Base-by-base conservation (phyloP, 306 rosid genomes). In the Crotalaria pallida region DNA sequence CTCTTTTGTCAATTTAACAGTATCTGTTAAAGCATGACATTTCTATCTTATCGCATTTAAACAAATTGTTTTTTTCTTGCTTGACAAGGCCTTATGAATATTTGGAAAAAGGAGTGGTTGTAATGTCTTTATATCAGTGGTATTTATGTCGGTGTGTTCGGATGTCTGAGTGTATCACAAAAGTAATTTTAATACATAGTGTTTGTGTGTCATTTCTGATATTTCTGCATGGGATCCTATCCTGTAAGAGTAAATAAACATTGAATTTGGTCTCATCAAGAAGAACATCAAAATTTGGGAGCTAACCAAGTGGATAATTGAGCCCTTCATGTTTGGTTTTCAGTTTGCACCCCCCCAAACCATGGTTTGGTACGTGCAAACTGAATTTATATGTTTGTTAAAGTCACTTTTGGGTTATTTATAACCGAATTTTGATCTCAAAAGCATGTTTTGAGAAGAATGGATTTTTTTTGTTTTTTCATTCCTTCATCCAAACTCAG, bases 51-150 rank as follows among this genome's bases (percentile, higher is more conserved):
- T 38, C 12, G 13, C 47, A 47, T 52, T n/a, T 44, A 55, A 57
- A 60, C 33, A 5, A 58, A 44, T 21, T 31, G 40, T 24, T 43
- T 58, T 75, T 66, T 70, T 66, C 59, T 55, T 34, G 40, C 58
- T 50, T 24, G 26, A 53, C 13, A 10, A 10, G 19, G 60, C 60
- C 67, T 59, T 59, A 8, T 24, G 43, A 19, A 50, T 49, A 18
- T 19, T 19, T 19, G 29, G 71, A 63, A 60, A 51, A 58, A 58
- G 41, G 16, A 58, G 48, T 71, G 31, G 3, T 12, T 58, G 48
- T 31, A 15, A 55, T 36, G 52, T 23, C 31, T 68, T 67, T 33
- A 50, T 67, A 18, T 51, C n/a, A 15, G 41, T 52, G 10, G 33
- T 33, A 51, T 69, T n/a, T 52, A 15, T 45, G 51, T 45, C 13